These are phyloP conservation scores for Balakata baccata DNA, from an alignment of 345 rosid species.

Conservation along the genomic window DNA sequence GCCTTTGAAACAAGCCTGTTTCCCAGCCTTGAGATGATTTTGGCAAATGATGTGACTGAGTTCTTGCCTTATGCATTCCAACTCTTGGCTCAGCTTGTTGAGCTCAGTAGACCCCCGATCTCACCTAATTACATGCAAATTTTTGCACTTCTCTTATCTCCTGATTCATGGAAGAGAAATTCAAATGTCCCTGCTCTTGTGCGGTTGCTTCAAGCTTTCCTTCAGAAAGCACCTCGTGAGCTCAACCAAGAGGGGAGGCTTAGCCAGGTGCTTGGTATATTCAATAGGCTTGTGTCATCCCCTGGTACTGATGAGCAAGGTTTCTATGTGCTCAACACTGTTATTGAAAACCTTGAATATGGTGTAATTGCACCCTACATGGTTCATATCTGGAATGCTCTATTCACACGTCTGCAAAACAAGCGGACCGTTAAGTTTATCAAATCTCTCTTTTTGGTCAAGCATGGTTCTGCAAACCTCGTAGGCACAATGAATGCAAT, in stretches of 20 bases:
- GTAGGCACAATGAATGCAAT: slow-evolving; percentile 74
- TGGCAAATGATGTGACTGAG: slow-evolving; percentile 78
- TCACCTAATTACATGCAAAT: slow-evolving; percentile 77
- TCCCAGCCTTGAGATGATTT: slow-evolving; percentile 76
- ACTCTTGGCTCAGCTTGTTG: slow-evolving; percentile 91
- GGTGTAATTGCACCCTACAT: slow-evolving; percentile 54
- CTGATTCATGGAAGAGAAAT: slow-evolving; percentile 81
- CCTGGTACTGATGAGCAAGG: slow-evolving; percentile 93
- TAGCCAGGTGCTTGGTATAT: slow-evolving; percentile 82
- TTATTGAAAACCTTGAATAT: slow-evolving; percentile 77
- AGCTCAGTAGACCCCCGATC: slow-evolving; percentile 81
- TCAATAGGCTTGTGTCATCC: slow-evolving; percentile 59
- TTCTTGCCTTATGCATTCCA: slow-evolving; percentile 98
- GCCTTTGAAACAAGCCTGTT: slow-evolving; percentile 74
- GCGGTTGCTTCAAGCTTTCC: slow-evolving; percentile 96
- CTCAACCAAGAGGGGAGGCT: slow-evolving; percentile 72
- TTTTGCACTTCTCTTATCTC: slow-evolving; percentile 71
- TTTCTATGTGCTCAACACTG: slow-evolving; percentile 86
- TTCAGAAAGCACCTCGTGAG: slow-evolving; percentile 85
- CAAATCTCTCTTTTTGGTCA: slow-evolving; percentile 77
- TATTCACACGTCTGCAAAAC: slow-evolving; percentile 69
- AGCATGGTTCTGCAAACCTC: slow-evolving; percentile 69
- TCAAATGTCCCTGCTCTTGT: slow-evolving; percentile 98
- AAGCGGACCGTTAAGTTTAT: slow-evolving; percentile 61
- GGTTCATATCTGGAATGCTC: slow-evolving; percentile 64